phyloP scores from a whole-genome alignment of 768 basidiomycete species.

The Coprinopsis marcescibilis region DNA sequence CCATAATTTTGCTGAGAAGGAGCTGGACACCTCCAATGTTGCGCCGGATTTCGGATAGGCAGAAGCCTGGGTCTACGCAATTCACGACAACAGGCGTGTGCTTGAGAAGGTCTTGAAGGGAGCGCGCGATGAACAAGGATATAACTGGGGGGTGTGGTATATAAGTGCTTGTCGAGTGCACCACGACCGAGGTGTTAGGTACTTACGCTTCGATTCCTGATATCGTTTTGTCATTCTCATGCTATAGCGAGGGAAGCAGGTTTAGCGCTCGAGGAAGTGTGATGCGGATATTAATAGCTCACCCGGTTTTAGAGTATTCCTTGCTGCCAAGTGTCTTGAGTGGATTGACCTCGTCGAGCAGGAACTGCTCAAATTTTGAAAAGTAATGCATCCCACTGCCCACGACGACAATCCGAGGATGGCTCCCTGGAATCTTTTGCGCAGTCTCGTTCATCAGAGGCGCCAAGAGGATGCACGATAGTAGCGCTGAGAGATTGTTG shows the following conservation, averaged over 20 bases:
- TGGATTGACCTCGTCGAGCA: constrained; percentile 19
- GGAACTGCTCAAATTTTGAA: constrained; percentile 16
- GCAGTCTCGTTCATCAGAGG: constrained; percentile 34
- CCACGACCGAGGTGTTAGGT: neutral
- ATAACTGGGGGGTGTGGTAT: constrained; percentile 28
- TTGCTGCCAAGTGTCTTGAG: constrained; percentile 23
- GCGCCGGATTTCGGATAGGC: constrained; percentile 29
- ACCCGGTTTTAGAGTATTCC: constrained; percentile 25
- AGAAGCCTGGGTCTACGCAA: constrained; percentile 39
- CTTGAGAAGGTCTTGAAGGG: constrained; percentile 27
- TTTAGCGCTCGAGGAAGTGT: no score
- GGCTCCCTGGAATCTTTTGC: constrained; percentile 17
- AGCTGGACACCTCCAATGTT: constrained; percentile 15
- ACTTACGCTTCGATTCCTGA: constrained; percentile 6
- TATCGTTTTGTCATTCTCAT: constrained; percentile 1
- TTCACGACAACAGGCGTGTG: constrained; percentile 27
- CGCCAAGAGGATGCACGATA: constrained; percentile 33
- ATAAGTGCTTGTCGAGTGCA: no score
- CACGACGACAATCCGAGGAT: constrained; percentile 32
- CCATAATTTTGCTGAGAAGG: constrained; percentile 21
- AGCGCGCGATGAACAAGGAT: constrained; percentile 35
- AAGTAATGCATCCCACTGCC: constrained; percentile 34
- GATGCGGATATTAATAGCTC: no score
- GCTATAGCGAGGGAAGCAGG: no score
- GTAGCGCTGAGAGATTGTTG: constrained; percentile 33